Conservation (phyloP, 192 early-diverging fungal species). For the Umbelopsis isabellina region DNA sequence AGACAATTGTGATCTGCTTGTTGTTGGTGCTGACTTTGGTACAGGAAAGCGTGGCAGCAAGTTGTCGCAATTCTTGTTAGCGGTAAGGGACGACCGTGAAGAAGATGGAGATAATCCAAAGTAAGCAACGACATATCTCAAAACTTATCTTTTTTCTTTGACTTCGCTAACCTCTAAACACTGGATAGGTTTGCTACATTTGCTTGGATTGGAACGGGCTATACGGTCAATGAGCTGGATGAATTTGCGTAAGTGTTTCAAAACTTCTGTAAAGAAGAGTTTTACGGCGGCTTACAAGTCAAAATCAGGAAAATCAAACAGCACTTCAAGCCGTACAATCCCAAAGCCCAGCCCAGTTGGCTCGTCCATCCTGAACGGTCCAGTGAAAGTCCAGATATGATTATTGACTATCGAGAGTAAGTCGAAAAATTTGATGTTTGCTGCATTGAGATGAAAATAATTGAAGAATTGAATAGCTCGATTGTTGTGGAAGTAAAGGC, state of each 20-base stretch:
- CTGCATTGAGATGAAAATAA: background rate
- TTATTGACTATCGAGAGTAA: slow-evolving; percentile 62
- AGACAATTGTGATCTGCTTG: slow-evolving; percentile 74
- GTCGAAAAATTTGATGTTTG: background rate
- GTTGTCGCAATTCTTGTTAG: slow-evolving; percentile 64
- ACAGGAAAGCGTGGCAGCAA: slow-evolving; percentile 59
- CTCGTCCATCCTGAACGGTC: slow-evolving; percentile 44
- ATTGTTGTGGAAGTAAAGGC: slow-evolving; percentile 72
- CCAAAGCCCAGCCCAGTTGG: slow-evolving; percentile 51
- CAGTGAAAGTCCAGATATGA: slow-evolving; percentile 74
- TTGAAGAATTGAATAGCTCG: slow-evolving; percentile 28
- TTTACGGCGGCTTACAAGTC: background rate
- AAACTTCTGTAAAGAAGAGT: too few species aligned
- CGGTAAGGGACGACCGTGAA: slow-evolving; percentile 48
- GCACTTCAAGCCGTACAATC: slow-evolving; percentile 34
- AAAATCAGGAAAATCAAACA: slow-evolving; percentile 41
- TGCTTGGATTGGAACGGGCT: slow-evolving; percentile 74
- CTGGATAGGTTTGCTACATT: slow-evolving; percentile 53
- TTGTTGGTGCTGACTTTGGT: slow-evolving; percentile 70
- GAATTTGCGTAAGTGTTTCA: slow-evolving; percentile 54
- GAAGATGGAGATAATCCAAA: slow-evolving; percentile 10
- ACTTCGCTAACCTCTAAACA: background rate
- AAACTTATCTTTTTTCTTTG: background rate
- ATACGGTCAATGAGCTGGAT: slow-evolving; percentile 61
- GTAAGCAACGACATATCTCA: too few species aligned